Evolutionary conservation across 2,329 filamentous ascomycete genomes (phyloP).

Genomic region (Coniosporium tulheliwenetii): DNA sequence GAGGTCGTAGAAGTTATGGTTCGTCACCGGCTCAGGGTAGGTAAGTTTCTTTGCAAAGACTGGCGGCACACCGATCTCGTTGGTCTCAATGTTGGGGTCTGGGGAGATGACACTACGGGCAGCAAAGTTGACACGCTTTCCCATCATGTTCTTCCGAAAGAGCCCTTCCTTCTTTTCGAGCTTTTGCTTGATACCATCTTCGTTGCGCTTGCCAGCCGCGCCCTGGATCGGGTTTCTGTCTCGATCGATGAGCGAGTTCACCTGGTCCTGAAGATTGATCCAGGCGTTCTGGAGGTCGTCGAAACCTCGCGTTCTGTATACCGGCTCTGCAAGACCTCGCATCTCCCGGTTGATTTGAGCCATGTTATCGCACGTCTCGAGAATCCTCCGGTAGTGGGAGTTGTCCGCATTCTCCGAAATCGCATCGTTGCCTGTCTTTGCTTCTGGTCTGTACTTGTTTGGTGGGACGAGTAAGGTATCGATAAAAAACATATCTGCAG

Average conservation of each 20-base stretch:
- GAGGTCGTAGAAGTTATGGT: slow-evolving; percentile 90
- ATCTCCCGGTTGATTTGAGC: slow-evolving; percentile 61
- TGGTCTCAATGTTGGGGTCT: slow-evolving; percentile 96
- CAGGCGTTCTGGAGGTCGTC: slow-evolving; percentile 68
- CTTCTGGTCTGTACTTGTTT: slow-evolving; percentile 80
- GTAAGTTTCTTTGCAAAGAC: slow-evolving; percentile 94
- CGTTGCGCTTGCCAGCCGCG: slow-evolving; percentile 58
- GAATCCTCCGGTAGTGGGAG: slow-evolving; percentile 67
- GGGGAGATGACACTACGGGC: slow-evolving; percentile 96
- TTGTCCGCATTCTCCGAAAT: slow-evolving; percentile 86
- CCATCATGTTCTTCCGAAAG: slow-evolving; percentile 99
- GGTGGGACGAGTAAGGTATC: slow-evolving; percentile 76
- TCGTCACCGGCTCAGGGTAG: slow-evolving; percentile 93
- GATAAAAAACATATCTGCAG: slow-evolving; percentile 87
- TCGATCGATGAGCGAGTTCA: slow-evolving; percentile 86
- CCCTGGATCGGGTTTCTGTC: slow-evolving; percentile 74
- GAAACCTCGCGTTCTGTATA: slow-evolving; percentile 43
- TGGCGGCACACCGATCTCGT: slow-evolving; percentile 96
- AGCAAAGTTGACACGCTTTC: slow-evolving; percentile 97
- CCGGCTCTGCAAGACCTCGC: slow-evolving; percentile 28
- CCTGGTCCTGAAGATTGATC: slow-evolving; percentile 69
- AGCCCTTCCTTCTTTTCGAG: slow-evolving; percentile 97
- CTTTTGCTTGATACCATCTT: slow-evolving; percentile 94
- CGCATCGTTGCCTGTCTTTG: slow-evolving; percentile 61
- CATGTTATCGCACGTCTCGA: slow-evolving; percentile 59